These are phyloP conservation scores for Sugiyamaella marilandica DNA, from an alignment of 805 yeast species.

Conservation along the genomic window DNA sequence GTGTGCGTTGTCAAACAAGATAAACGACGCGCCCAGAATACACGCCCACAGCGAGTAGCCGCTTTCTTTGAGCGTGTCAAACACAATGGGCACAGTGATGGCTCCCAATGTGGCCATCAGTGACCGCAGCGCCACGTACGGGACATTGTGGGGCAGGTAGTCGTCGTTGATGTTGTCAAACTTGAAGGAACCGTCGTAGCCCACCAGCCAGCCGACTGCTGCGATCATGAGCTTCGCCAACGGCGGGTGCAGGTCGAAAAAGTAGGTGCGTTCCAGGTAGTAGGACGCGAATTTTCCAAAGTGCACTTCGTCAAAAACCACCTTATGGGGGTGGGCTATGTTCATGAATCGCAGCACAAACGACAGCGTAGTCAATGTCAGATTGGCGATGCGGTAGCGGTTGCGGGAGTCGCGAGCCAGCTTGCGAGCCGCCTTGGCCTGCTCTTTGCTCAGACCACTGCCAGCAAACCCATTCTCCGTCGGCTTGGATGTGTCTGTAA, in stretches of 20 bases:
- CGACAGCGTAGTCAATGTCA: constrained; percentile 55
- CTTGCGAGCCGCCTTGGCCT: neutral
- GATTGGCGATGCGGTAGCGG: constrained; percentile 1
- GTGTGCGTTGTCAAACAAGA: constrained; percentile 86
- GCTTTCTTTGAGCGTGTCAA: constrained; percentile 78
- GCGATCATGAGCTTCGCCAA: constrained; percentile 93
- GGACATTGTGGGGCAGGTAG: constrained; percentile 73
- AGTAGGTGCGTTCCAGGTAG: constrained; percentile 83
- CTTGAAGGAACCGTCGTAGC: constrained; percentile 88
- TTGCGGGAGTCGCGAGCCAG: neutral
- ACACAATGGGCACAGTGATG: constrained; percentile 76
- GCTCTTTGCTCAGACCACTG: neutral
- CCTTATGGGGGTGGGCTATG: constrained; percentile 65
- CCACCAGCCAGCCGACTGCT: constrained; percentile 78
- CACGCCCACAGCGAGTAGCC: constrained; percentile 76
- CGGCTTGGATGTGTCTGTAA: neutral
- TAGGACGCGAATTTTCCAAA: constrained; percentile 45
- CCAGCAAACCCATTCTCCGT: neutral
- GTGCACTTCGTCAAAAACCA: constrained; percentile 53
- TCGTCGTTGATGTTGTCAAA: constrained; percentile 85
- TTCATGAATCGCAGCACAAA: constrained; percentile 71
- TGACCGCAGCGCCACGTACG: constrained; percentile 77
- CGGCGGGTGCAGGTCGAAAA: constrained; percentile 97
- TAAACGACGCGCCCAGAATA: constrained; percentile 67
- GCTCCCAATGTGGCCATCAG: constrained; percentile 79